Conservation (phyloP, 208 protist species). For the Leishmania guyanensis region DNA sequence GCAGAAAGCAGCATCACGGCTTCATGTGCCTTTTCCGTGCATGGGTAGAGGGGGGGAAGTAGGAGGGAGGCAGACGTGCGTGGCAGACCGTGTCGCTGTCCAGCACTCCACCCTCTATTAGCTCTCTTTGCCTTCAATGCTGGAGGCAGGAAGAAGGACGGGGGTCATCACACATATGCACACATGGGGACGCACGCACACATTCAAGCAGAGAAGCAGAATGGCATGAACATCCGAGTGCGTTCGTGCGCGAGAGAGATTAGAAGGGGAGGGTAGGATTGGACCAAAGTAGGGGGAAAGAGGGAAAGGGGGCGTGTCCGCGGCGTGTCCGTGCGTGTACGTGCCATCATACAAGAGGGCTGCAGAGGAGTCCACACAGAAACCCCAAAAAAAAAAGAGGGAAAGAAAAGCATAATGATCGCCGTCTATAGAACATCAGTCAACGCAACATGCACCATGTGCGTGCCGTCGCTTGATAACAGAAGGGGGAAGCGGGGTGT, state of each 20-base stretch:
- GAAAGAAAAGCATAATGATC: background rate
- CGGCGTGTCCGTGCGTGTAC: background rate
- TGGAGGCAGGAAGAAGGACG: background rate
- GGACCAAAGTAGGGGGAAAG: background rate
- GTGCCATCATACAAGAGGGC: background rate
- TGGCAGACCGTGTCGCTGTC: background rate
- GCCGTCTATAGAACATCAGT: constrained; percentile 24
- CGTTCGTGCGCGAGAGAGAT: background rate
- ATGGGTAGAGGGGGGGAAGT: background rate
- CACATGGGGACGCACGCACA: background rate
- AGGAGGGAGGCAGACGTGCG: background rate
- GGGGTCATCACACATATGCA: background rate
- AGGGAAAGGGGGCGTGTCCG: background rate
- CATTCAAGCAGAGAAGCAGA: background rate
- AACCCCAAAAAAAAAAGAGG: background rate
- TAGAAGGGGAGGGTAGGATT: background rate
- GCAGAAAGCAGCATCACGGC: background rate
- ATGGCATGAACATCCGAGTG: background rate
- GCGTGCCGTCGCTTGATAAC: background rate
- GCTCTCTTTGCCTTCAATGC: background rate
- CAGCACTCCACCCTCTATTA: background rate
- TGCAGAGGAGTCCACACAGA: background rate
- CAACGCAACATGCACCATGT: background rate
- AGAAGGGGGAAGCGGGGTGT: background rate
- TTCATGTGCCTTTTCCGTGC: background rate